Percentiles rank a stretch among this genome's conserved stretches.
These are phyloP conservation scores for Lentinula aciculospora DNA, from an alignment of 768 basidiomycete species.

Conservation along the genomic window DNA sequence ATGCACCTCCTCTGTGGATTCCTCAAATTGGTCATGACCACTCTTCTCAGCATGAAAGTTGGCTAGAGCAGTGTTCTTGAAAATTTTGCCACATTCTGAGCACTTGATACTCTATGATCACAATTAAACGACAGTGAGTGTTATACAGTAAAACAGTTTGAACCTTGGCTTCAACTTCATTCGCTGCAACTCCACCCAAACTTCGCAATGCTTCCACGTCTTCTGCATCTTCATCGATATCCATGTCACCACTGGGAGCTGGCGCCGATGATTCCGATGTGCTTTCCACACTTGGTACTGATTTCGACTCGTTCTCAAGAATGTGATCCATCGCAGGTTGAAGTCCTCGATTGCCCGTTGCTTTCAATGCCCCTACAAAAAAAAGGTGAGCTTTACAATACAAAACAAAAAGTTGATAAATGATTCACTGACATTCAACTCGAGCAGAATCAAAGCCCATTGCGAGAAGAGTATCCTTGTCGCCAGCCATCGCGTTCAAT, in stretches of 20 bases:
- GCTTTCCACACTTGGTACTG: slow-evolving; percentile 59
- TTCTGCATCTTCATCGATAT: slow-evolving; percentile 64
- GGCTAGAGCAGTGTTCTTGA: slow-evolving; percentile 80
- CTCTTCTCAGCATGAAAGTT: slow-evolving; percentile 94
- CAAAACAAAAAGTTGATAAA: neutral
- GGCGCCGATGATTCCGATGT: slow-evolving; percentile 32
- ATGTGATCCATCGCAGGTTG: slow-evolving; percentile 92
- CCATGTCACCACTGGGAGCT: slow-evolving; percentile 28
- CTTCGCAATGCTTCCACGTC: slow-evolving; percentile 59
- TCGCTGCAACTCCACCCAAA: slow-evolving; percentile 35
- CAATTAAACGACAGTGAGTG: neutral
- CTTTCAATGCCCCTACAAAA: slow-evolving; percentile 77
- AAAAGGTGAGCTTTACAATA: neutral
- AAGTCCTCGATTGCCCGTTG: slow-evolving; percentile 76
- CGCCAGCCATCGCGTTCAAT: slow-evolving; percentile 38
- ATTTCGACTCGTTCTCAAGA: slow-evolving; percentile 70
- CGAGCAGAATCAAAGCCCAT: slow-evolving; percentile 88
- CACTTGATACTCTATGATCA: slow-evolving; percentile 72
- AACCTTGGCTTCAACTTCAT: slow-evolving; percentile 65
- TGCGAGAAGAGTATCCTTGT: slow-evolving; percentile 67
- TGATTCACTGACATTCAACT: slow-evolving; percentile 67
- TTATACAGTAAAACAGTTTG: slow-evolving; percentile 9
- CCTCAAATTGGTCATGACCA: slow-evolving; percentile 94
- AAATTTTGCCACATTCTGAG: slow-evolving; percentile 78
- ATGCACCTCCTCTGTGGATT: slow-evolving; percentile 85